Evolutionary conservation across 2,329 filamentous ascomycete species (phyloP).

Genomic region (Lasiodiplodia citricola): DNA sequence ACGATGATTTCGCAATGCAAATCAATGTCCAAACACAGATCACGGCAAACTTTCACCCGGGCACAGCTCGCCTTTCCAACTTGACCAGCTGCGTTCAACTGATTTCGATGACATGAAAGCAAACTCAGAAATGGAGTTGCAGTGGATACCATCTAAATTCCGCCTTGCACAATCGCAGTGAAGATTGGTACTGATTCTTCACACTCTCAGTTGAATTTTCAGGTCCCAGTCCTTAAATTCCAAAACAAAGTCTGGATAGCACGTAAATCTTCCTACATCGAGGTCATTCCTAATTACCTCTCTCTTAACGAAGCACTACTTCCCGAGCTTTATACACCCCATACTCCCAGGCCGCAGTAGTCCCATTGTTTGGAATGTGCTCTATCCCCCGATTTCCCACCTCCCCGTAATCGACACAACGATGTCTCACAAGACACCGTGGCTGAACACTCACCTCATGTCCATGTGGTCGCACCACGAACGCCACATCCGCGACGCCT

Average conservation of each 20-base stretch:
- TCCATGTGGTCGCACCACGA: constrained; percentile 33
- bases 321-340: constrained; percentile 28
- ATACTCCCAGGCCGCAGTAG: constrained; percentile 4
- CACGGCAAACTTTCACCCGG: background rate
- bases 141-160: background rate
- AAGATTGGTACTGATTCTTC: background rate
- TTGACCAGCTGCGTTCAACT: background rate
- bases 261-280: constrained; percentile 39
- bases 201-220: constrained; percentile 30
- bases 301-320: constrained; percentile 23
- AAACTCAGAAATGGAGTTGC: constrained; percentile 19
- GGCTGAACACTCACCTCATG: constrained; percentile 30
- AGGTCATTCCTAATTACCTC: constrained; percentile 33
- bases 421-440: constrained; percentile 20
- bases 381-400: constrained; percentile 32
- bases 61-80: background rate
- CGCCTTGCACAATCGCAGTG: background rate
- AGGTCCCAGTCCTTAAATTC: constrained; percentile 32
- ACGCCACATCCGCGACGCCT: constrained; percentile 28
- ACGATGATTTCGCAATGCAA: background rate
- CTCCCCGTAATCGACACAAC: constrained; percentile 33
- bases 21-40: background rate
- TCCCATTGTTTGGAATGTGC: constrained; percentile 33
- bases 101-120: constrained; percentile 28
- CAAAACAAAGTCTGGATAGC: constrained; percentile 36